Base-by-base conservation (phyloP, 2,329 filamentous ascomycete genomes). In the Chaetomium strumarium region DNA sequence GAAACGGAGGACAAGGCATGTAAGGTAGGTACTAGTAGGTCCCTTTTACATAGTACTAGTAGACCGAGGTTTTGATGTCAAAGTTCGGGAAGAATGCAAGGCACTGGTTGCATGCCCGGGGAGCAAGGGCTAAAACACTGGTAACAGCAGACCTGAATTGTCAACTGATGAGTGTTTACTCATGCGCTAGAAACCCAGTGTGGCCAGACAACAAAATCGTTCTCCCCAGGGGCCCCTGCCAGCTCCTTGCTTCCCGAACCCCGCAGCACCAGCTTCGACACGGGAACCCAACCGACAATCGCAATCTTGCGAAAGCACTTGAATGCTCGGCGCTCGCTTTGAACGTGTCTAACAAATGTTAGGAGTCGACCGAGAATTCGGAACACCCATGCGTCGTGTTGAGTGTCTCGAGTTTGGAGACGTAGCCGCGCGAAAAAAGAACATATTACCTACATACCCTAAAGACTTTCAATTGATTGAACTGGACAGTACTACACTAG, bases 101-200 rank as follows among this genome's bases (percentile, higher is more conserved):
- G 16, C 12, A 33, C 36, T 33, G 45, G 52, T 33, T 43, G 39
- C 45, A 29, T 45, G n/a, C n/a, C n/a, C n/a, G 52, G 51, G 52
- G 52, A 57, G 54, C 53, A 59, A 19, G 29, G 29, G 20, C 42
- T 40, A 45, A 30, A 44, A 24, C 34, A 53, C 42, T 50, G 44
- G 51, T 49, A 30, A 30, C 37, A 41, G 19, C 49, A 34, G 41
- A n/a, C 34, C 38, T 43, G 30, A 34, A 12, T 40, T n/a, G 10
- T 53, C 43, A 44, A 57, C 55, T 55, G 42, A 57, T 58, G n/a
- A n/a, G n/a, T 60, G 56, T 60, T 60, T 58, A 55, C 49, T 48
- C 46, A 59, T 57, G 58, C 58, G 50, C 55, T 58, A 43, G n/a
- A n/a, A n/a, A n/a, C n/a, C n/a, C n/a, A n/a, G n/a, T 31, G 44